Evolutionary conservation across 2,329 filamentous ascomycete species (phyloP), one percentile per base, ranked within the genome.

Genomic region (Fusarium oxysporum): DNA sequence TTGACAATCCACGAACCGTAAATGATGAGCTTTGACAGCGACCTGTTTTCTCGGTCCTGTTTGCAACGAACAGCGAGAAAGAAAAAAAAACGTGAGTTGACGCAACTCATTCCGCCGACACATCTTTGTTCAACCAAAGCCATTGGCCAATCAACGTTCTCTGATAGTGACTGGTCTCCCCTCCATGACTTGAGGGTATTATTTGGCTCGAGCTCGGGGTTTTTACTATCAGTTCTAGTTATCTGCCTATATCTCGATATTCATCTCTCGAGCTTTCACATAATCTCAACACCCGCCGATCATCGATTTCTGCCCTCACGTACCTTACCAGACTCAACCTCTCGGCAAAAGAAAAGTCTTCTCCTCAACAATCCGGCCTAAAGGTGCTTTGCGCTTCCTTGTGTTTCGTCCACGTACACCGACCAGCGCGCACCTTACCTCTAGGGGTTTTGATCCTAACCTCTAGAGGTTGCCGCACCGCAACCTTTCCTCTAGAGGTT

Each of bases 61-160:
- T 75, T 76, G 65, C 54, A 58, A 75, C 73, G 75, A 77, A 50
- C 54, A 72, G 67, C 62, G 71, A 71, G 50, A 63, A 48, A 50
- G 47, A 30, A 54, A 60, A n/a, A 60, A 58, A 59, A 23, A 32
- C 8, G 30, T 41, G 45, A 71, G 67, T 74, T 70, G 76, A 71
- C 68, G 69, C 74, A 77, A 76, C 74, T 74, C 71, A 68, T 72
- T 61, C 63, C 61, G 62, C 62, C 63, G 65, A 72, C 72, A 71
- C 65, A 75, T 71, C 56, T 73, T 69, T 70, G 64, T 66, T 75
- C 58, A 67, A 56, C 61, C 45, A 43, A 61, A 66, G 65, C 74
- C 74, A 80, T 81, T 80, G 79, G 35, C 79, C 79, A 81, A 80
- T 80, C 77, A 80, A 56, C 69, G 58, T 43, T 53, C 64, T 54